Percentiles rank a stretch among this genome's conserved stretches.
Evolutionary conservation across 805 yeast species (phyloP).

Genomic region (Kodamaea jinghongensis): DNA sequence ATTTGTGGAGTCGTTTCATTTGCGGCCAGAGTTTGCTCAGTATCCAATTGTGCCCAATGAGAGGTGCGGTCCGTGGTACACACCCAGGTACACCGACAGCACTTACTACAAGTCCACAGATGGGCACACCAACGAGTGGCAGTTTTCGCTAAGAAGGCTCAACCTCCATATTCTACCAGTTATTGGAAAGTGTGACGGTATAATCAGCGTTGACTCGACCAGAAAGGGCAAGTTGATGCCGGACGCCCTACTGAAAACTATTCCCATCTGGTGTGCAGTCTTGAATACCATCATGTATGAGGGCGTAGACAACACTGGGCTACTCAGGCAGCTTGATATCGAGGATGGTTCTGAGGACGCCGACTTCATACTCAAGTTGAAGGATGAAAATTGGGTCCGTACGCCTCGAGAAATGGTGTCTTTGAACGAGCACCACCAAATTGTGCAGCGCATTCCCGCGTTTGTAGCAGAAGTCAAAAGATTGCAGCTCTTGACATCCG

Average conservation of each 20-base stretch:
- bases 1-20: conserved; percentile 40
- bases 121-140: conserved; percentile 84
- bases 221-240: conserved; percentile 83
- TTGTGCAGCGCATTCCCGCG: conserved; percentile 43
- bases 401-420: conserved; percentile 57
- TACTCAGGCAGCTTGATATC: conserved; percentile 1
- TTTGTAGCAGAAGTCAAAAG: conserved; percentile 46
- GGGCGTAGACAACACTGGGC: conserved; percentile 10
- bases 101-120: conserved; percentile 88
- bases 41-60: conserved; percentile 67
- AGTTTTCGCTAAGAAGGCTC: conserved; percentile 67
- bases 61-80: conserved; percentile 87
- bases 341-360: conserved; percentile 2
- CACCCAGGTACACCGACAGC: conserved; percentile 42
- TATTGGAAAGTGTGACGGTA: conserved; percentile 42
- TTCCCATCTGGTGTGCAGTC: conserved; percentile 91
- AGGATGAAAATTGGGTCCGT: conserved; percentile 34
- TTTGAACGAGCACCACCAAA: conserved; percentile 53
- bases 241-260: conserved; percentile 80
- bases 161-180: conserved; percentile 67
- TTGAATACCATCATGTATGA: conserved; percentile 54
- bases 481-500: conserved; percentile 38
- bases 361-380: conserved; percentile 7
- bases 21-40: conserved; percentile 8
- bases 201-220: conserved; percentile 76